Conservation (phyloP, 2,329 filamentous ascomycete species). For the Colletotrichum coccodes region DNA sequence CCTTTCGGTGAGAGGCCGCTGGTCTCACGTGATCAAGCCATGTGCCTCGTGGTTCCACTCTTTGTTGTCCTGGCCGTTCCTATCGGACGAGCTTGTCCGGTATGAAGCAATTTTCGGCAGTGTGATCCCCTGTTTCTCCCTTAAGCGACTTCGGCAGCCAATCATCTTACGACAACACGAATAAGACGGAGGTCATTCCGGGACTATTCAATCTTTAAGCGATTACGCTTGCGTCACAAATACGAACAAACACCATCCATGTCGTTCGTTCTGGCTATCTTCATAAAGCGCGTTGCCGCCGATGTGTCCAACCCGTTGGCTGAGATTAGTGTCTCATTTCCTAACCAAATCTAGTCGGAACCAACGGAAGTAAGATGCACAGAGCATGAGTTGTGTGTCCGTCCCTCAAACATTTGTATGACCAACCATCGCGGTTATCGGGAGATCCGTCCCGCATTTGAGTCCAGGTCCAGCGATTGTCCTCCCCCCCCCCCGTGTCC, state of each 20-base stretch:
- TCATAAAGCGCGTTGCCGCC: too few relatives aligned
- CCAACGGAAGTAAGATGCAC: neutral
- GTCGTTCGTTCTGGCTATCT: too few relatives aligned
- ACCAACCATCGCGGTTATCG: neutral
- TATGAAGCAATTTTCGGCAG: neutral
- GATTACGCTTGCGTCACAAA: neutral
- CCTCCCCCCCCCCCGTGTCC: too few relatives aligned
- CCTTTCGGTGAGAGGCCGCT: too few relatives aligned
- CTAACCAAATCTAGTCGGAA: neutral
- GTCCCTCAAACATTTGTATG: neutral
- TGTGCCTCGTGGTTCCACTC: neutral
- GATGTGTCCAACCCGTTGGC: too few relatives aligned
- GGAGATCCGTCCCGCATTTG: conserved; percentile 13
- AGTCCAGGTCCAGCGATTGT: neutral
- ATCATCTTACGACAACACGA: neutral
- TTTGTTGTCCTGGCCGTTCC: neutral
- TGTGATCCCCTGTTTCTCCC: neutral
- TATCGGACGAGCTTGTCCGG: neutral
- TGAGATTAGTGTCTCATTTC: too few relatives aligned
- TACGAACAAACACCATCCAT: neutral
- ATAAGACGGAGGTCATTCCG: neutral
- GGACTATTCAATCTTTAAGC: neutral
- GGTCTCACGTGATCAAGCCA: neutral
- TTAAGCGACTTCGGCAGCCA: neutral
- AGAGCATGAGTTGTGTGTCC: neutral